Conservation (phyloP, 768 basidiomycete species). For the Xerocomus spinulosus region DNA sequence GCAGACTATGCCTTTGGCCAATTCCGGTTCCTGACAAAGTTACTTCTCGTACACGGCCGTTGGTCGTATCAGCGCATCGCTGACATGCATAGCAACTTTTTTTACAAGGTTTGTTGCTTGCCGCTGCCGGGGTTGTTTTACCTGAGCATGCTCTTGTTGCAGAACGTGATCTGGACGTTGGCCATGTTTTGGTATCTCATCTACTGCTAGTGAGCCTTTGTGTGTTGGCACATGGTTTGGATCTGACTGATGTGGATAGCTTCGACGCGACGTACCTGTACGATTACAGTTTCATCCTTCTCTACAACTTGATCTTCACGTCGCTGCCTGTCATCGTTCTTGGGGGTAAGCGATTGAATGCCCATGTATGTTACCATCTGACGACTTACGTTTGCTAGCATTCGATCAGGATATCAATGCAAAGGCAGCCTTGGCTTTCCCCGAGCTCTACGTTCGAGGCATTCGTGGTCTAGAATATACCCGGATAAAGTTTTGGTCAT, state of each 20-base stretch:
- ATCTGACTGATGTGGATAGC: slow-evolving; percentile 37
- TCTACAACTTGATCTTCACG: slow-evolving; percentile 91
- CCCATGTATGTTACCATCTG: not conserved
- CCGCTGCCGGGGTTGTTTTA: not conserved
- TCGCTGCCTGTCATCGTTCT: slow-evolving; percentile 88
- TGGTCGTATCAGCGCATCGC: slow-evolving; percentile 97
- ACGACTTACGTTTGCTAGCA: slow-evolving; percentile 34
- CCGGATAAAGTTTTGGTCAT: slow-evolving; percentile 85
- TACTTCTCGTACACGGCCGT: slow-evolving; percentile 89
- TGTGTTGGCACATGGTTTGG: not conserved
- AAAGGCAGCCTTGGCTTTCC: slow-evolving; percentile 84
- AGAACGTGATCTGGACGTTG: slow-evolving; percentile 93
- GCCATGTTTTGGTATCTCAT: slow-evolving; percentile 93
- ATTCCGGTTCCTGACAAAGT: slow-evolving; percentile 88
- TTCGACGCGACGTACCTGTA: slow-evolving; percentile 95
- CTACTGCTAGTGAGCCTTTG: slow-evolving; percentile 64
- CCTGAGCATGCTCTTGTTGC: not conserved
- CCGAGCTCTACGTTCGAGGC: slow-evolving; percentile 92
- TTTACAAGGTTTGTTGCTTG: slow-evolving; percentile 75
- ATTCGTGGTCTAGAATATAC: slow-evolving; percentile 94
- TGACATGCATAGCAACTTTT: slow-evolving; percentile 97
- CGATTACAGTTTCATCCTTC: slow-evolving; percentile 88
- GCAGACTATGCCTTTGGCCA: slow-evolving; percentile 98
- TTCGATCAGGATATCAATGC: slow-evolving; percentile 96
- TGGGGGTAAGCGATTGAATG: slow-evolving; percentile 54